These are phyloP conservation scores for Suillus variegatus DNA, from an alignment of 768 basidiomycete genomes.

Conservation along the genomic window DNA sequence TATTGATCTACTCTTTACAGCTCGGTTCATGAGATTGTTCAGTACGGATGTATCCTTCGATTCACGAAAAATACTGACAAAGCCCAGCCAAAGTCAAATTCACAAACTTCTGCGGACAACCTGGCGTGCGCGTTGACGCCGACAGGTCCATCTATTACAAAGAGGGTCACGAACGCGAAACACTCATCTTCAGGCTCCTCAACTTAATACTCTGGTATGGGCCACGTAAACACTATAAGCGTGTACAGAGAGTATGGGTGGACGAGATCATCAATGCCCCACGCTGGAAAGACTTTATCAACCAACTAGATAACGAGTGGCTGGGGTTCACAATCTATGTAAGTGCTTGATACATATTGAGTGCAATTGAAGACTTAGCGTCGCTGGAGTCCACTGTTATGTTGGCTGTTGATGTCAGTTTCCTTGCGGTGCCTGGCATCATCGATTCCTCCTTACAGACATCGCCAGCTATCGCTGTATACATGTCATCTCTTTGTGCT, in stretches of 20 bases:
- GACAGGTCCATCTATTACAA: constrained; percentile 26
- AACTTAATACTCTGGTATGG: constrained; percentile 46
- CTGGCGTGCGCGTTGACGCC: constrained; percentile 35
- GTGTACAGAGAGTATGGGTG: constrained; percentile 45
- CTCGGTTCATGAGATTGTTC: constrained; percentile 17
- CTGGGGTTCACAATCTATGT: constrained; percentile 50
- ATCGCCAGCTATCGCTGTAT: constrained; percentile 34
- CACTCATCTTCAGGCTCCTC: constrained; percentile 36
- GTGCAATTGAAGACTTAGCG: not conserved
- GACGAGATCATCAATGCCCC: constrained; percentile 42
- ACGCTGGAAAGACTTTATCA: constrained; percentile 44
- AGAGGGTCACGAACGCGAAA: constrained; percentile 19
- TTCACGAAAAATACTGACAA: constrained; percentile 4
- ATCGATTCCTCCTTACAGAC: constrained; percentile 9
- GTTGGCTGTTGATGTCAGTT: constrained; percentile 54
- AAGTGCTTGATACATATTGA: not conserved
- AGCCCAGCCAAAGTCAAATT: constrained; percentile 29
- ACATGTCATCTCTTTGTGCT: constrained; percentile 37
- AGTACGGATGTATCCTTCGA: constrained; percentile 10
- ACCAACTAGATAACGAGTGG: constrained; percentile 47
- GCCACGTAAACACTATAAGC: constrained; percentile 43
- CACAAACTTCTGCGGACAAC: constrained; percentile 39
- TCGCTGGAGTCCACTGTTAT: constrained; percentile 48
- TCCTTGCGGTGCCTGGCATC: constrained; percentile 50
- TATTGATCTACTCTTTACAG: not conserved